Evolutionary conservation across 2,329 filamentous ascomycete species (phyloP).

Genomic region (Pestalotiopsis sp.): DNA sequence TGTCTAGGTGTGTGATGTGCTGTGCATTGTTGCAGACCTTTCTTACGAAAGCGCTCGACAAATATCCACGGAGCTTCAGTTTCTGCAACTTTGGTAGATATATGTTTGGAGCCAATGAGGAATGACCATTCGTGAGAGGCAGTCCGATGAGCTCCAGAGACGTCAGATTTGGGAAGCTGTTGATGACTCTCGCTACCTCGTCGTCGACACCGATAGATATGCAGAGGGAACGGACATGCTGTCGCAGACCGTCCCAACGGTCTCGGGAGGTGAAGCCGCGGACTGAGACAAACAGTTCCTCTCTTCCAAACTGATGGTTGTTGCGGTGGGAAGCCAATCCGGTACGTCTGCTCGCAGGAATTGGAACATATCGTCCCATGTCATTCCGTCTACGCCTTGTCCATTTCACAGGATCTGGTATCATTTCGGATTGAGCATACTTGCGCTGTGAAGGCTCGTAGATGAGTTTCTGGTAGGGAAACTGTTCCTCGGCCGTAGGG

Average conservation of each 20-base stretch:
- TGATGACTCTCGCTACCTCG: conserved; percentile 1
- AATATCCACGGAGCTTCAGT: conserved; percentile 14
- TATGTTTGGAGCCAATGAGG: not conserved
- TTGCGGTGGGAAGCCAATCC: not conserved
- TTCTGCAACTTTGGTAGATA: conserved; percentile 1
- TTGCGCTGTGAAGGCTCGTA: not conserved
- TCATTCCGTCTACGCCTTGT: too few relatives aligned
- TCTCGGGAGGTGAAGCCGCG: not conserved
- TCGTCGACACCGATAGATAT: conserved; percentile 14
- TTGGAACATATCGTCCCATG: too few relatives aligned
- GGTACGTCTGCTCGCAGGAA: not conserved
- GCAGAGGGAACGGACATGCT: conserved; percentile 12
- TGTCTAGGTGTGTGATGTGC: conserved; percentile 9
- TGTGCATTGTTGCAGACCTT: conserved; percentile 10
- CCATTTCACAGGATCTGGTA: not conserved
- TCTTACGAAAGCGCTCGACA: conserved; percentile 9
- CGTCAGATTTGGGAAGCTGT: conserved; percentile 2
- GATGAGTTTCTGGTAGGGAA: not conserved
- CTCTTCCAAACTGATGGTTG: conserved; percentile 5
- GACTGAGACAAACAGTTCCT: not conserved
- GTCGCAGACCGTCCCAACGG: conserved; percentile 6
- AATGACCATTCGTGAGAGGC: not conserved
- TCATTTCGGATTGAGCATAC: not conserved
- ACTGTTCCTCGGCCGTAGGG: not conserved
- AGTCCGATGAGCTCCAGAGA: conserved; percentile 13